Base-by-base conservation (phyloP, 139 green algal species). In the Coelastrella sp. region DNA sequence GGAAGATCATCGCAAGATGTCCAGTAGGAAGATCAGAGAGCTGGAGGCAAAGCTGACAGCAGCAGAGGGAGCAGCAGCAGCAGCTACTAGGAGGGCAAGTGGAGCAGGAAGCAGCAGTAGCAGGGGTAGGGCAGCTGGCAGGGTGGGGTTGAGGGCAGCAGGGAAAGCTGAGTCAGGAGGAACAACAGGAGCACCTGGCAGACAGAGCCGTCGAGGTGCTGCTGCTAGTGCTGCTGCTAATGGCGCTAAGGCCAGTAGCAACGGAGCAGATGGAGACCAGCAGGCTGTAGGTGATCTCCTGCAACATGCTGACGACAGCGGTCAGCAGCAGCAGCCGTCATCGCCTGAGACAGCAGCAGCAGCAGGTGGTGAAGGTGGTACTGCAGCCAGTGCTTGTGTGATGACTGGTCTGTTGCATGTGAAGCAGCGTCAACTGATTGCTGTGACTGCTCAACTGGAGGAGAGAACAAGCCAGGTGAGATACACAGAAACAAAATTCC, bases 1-100 rank as follows among this genome's bases (percentile, higher is more conserved):
- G 71, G 86, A 93, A 76, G 88, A 89, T 34, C 82, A 88, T 71
- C 85, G 87, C 40, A 71, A 66, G 30, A 86, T 88, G 60, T 92
- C 90, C 85, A 81, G 63, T 3, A 48, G 83, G 3, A 41, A 82
- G 13, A 78, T 94, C 27, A 87, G 72, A 35, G 83, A 87, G 17
- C 76, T 92, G 11, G 88, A 94, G 57, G 81, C 66, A n/a, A 64
- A 64, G 25, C 57, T 72, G 15, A 69, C 60, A n/a, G 59, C 77
- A 41, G 77, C 77, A 19, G 60, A 84, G 30, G 77, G 57, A 3
- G 77, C 77, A 41, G 60, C 50, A 76, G 66, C 62, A 72, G 79
- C 77, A 81, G 73, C 38, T 23, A 66, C 62, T 62, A 66, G 62
- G 15, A 51, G 64, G 17, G 23, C 45, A 3, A 71, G 68, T 53